Base-by-base conservation (phyloP, 2,329 filamentous ascomycete species). In the Tolypocladium paradoxum region DNA sequence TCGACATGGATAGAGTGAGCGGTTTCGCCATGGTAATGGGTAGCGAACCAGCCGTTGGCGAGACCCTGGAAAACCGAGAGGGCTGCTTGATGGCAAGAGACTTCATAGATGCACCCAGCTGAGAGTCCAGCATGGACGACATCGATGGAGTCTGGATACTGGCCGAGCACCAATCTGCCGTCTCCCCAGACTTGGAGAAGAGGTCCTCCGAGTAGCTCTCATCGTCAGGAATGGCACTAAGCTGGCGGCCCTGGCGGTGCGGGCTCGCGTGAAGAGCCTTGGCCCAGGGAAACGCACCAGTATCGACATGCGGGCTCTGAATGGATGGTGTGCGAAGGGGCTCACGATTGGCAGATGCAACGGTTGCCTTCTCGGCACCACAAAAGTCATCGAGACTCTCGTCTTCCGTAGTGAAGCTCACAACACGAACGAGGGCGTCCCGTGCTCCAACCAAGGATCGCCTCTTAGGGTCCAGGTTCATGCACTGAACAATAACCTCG, bases 271-370 rank as follows among this genome's bases (percentile, higher is more conserved):
- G 88, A 53, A 97, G 74, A 59, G 89, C 90, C 73, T 93, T 92
- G 62, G 90, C 85, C 93, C 93, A 99, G 1, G 92, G 91, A 78
- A 97, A 97, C 6, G 89, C 86, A 54, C 89, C 88, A 55, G 79
- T 79, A 62, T 90, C 88, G 61, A 93, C 70, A 61, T 86, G 82
- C 24, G 93, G 90, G 63, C 86, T 96, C 70, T 92, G 89, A 67
- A 99, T 85, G 5, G 93, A 97, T 18, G 93, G 93, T 3, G 93
- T 99, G 55, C 93, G 89, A 36, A 99, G 84, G 53, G 93, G 93
- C 73, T 97, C 91, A 56, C 93, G 88, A 73, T 96, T 92, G 71
- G 90, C 88, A 55, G 89, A 90, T 54, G 89, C 83, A 56, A 95
- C 78, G 37, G 86, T 79, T 52, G 88, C 83, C 61, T 84, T 84